Conservation (phyloP, 2,329 filamentous ascomycete species). For the Neonectria neomacrospora region DNA sequence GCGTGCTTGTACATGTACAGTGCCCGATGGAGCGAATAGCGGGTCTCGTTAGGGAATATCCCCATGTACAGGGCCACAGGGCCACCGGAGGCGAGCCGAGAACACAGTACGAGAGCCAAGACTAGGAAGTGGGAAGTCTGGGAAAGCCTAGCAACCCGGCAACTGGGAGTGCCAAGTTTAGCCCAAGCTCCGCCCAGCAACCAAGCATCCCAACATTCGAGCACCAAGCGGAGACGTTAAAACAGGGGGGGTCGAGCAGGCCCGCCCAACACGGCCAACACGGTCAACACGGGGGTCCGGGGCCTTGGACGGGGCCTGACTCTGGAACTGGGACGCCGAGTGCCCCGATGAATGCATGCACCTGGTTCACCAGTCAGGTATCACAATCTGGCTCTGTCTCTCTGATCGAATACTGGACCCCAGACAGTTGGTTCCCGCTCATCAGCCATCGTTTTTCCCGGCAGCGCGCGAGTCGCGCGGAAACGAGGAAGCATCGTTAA, state of each 20-base stretch:
- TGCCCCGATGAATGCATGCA: background rate
- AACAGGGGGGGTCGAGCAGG: slow-evolving; percentile 20
- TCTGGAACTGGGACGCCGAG: background rate
- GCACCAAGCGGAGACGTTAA: slow-evolving; percentile 20
- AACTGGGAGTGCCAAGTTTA: slow-evolving; percentile 33
- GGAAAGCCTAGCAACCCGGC: background rate
- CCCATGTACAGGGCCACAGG: slow-evolving; percentile 9
- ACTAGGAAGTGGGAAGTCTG: no score
- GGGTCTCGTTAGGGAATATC: slow-evolving; percentile 16
- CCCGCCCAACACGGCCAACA: no score
- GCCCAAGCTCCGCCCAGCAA: slow-evolving; percentile 39
- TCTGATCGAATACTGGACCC: background rate
- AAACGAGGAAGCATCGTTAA: slow-evolving; percentile 4
- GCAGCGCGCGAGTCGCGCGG: slow-evolving; percentile 12
- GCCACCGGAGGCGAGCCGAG: slow-evolving; percentile 42
- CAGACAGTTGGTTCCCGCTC: background rate
- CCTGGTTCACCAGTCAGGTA: no score
- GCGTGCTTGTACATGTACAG: slow-evolving; percentile 29
- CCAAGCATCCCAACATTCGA: slow-evolving; percentile 21
- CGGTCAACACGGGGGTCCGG: background rate
- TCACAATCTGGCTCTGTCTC: background rate
- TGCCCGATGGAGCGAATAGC: slow-evolving; percentile 36
- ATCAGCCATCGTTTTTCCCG: background rate
- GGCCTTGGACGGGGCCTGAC: background rate
- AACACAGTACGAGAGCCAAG: slow-evolving; percentile 15